These are phyloP conservation scores for Chaetomium strumarium DNA, from an alignment of 2,329 filamentous ascomycete species.

Conservation along the genomic window DNA sequence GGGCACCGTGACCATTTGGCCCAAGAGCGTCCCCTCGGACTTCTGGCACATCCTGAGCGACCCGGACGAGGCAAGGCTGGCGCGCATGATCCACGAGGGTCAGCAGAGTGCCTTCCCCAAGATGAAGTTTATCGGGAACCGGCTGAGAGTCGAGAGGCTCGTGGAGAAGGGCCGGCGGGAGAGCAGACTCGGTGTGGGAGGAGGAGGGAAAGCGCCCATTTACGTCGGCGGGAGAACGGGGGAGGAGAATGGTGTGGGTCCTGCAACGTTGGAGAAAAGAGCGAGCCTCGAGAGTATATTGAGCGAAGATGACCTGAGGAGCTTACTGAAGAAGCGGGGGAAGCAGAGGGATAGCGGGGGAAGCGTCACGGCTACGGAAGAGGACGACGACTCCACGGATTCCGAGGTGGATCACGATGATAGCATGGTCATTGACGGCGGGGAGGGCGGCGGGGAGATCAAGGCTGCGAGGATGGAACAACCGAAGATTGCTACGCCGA, in stretches of 20 bases:
- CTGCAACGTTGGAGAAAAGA: conserved; percentile 27
- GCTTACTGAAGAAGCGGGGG: conserved; percentile 33
- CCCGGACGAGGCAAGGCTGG: conserved; percentile 67
- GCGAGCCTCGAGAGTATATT: conserved; percentile 55
- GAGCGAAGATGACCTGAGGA: conserved; percentile 54
- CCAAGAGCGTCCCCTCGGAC: conserved; percentile 70
- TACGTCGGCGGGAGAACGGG: background rate
- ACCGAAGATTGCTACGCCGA: conserved; percentile 9
- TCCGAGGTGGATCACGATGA: conserved; percentile 19
- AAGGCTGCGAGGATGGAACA: background rate
- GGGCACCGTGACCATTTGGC: conserved; percentile 95
- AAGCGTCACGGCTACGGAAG: conserved; percentile 19
- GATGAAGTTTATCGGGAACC: conserved; percentile 82
- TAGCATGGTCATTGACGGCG: conserved; percentile 4
- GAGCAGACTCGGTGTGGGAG: conserved; percentile 36
- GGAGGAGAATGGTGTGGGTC: background rate
- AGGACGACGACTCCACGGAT: conserved; percentile 29
- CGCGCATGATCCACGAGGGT: conserved; percentile 84
- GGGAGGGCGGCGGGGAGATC: background rate
- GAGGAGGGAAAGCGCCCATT: conserved; percentile 18
- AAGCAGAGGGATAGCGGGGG: conserved; percentile 11
- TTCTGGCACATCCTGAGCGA: conserved; percentile 84
- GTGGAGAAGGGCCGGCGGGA: conserved; percentile 55
- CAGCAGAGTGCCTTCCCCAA: conserved; percentile 88
- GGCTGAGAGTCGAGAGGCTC: conserved; percentile 72